A percentile compares a stretch with the other conserved stretches of the same genome.
phyloP scores from a whole-genome alignment of 2,329 filamentous ascomycete genomes.

The Hypoxylon sp. region DNA sequence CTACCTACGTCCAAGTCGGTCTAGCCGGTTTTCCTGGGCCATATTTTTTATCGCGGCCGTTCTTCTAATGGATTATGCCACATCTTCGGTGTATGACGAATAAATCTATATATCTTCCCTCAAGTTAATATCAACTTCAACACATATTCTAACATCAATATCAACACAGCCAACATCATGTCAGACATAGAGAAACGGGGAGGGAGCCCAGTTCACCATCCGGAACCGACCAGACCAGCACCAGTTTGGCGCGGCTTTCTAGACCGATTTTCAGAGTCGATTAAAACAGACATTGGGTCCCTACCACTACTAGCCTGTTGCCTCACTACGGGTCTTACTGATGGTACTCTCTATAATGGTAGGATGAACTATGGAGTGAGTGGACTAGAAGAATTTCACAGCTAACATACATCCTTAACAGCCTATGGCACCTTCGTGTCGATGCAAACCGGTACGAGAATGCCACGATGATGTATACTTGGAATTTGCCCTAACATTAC shows the following conservation, averaged over 20 bases:
- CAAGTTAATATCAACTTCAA: not conserved
- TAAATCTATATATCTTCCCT: too few species aligned
- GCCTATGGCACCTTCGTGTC: constrained; percentile 55
- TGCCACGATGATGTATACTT: not conserved
- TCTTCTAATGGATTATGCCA: too few species aligned
- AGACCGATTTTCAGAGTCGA: constrained; percentile 33
- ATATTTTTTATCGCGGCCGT: too few species aligned
- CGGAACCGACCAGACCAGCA: not conserved
- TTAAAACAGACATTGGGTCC: constrained; percentile 33
- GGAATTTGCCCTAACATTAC: not conserved
- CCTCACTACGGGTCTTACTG: constrained; percentile 42
- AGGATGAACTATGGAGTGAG: not conserved
- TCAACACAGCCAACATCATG: constrained; percentile 17
- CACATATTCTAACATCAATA: not conserved
- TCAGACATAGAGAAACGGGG: constrained; percentile 39
- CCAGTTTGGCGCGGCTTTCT: constrained; percentile 10
- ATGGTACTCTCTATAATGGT: constrained; percentile 44
- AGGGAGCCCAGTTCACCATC: not conserved
- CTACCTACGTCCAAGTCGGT: too few species aligned
- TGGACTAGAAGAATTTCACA: not conserved
- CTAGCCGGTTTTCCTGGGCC: too few species aligned
- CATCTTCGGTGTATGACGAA: too few species aligned
- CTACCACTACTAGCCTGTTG: constrained; percentile 41
- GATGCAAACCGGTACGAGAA: constrained; percentile 48
- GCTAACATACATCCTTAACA: constrained; percentile 30